Base-by-base conservation (phyloP, 2,329 filamentous ascomycete genomes). In the Pestalotiopsis sp. region DNA sequence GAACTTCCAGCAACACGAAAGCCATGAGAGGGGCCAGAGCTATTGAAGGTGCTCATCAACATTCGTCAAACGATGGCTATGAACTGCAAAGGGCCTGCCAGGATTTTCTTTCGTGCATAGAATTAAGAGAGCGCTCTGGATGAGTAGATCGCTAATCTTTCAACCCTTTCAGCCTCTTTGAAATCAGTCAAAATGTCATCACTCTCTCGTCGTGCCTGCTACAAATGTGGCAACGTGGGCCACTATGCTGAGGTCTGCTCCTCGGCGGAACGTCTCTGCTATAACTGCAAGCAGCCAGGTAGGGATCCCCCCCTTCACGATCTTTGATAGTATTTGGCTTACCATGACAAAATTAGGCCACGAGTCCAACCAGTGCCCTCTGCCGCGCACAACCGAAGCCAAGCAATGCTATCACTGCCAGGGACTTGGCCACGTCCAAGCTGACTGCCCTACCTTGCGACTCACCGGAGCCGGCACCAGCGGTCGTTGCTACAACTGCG, bases 371-470 rank as follows among this genome's bases (percentile, higher is more conserved):
- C 93, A 92, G 82, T 99, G 96, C 88, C 96, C 96, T 76, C 91
- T 95, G 79, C 96, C 96, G 78, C 92, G 96, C 82, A 98, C 95
- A 71, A 98, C 96, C 73, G 96, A 99, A 85, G 94, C 94, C 66
- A 99, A 99, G 91, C 96, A 99, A 88, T 99, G 96, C 90, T 99
- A 99, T 83, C 96, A 98, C 86, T 99, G 96, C 88, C 96, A 98
- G 87, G 96, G 96, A 69, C 90, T 98, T 71, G 96, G 96, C 74
- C 96, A 99, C 81, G 96, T 99, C 77, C 96, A 99, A 87, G 96
- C 96, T 75, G 96, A 99, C 83, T 99, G 96, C 89, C 96, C 96
- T 77, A 98, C 96, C 71, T 90, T 99, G 73, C 94, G 96, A 75
- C 84, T 99, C 81, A 97, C 91, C 82, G 95, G 92, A 74, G 92